phyloP scores from a whole-genome alignment of 345 rosid species.

The Bruguiera sexangula region DNA sequence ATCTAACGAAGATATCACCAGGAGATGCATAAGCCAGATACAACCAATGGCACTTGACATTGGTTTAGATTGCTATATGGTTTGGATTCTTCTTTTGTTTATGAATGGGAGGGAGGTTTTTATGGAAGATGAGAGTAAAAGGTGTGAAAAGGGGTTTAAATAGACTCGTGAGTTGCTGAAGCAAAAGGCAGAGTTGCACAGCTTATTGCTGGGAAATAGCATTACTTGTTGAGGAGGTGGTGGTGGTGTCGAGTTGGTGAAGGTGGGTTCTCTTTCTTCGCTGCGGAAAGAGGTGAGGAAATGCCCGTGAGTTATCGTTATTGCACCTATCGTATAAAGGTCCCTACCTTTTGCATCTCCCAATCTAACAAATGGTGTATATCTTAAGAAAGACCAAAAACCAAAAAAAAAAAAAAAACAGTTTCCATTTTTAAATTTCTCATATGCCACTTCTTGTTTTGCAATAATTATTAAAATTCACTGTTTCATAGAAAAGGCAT shows the following conservation, averaged over 20 bases:
- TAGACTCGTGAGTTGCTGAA: constrained; percentile 64
- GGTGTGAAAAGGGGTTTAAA: constrained; percentile 31
- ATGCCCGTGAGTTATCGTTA: constrained; percentile 61
- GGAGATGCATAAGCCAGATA: constrained; percentile 16
- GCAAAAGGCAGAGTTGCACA: constrained; percentile 19
- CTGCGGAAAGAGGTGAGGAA: constrained; percentile 16
- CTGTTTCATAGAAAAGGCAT: too few species aligned
- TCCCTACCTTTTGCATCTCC: too few species aligned
- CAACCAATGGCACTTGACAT: too few species aligned
- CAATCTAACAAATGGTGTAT: too few species aligned
- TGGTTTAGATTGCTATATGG: too few species aligned
- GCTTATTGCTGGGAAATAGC: constrained; percentile 19
- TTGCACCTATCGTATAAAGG: constrained; percentile 17
- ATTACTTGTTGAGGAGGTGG: constrained; percentile 19
- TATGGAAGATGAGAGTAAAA: constrained; percentile 10
- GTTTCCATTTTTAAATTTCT: too few species aligned
- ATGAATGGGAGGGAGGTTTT: constrained; percentile 12
- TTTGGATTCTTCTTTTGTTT: background rate
- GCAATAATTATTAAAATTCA: too few species aligned
- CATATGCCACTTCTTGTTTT: too few species aligned
- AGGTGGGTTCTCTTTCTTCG: constrained; percentile 30
- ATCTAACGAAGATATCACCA: constrained; percentile 11
- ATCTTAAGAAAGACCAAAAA: too few species aligned
- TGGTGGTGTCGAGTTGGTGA: constrained; percentile 26
- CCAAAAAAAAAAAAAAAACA: too few species aligned